Evolutionary conservation across 148 eudicot species (phyloP).

Genomic region (Suaeda aralocaspica): DNA sequence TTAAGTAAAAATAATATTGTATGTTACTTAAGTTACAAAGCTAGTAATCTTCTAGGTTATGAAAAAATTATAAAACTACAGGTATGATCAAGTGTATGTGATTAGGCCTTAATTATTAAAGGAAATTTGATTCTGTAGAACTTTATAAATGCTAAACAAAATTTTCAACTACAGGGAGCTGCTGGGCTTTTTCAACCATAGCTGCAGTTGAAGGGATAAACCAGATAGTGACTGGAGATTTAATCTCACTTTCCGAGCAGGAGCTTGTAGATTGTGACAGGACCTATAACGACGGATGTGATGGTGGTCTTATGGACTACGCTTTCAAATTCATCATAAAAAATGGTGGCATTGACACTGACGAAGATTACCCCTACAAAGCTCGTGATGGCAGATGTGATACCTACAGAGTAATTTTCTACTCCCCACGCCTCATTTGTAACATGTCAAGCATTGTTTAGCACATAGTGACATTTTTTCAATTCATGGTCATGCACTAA

Average conservation of each 20-base stretch:
- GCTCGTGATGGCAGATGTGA: slow-evolving; percentile 65
- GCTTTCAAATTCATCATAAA: slow-evolving; percentile 75
- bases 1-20: too few relatives aligned
- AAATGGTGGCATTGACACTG: slow-evolving; percentile 85
- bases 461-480: too few relatives aligned
- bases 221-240: slow-evolving; percentile 63
- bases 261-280: slow-evolving; percentile 85
- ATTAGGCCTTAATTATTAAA: too few relatives aligned
- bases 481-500: not conserved
- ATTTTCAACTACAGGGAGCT: slow-evolving; percentile 67
- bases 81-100: too few relatives aligned
- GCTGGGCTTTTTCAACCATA: slow-evolving; percentile 90
- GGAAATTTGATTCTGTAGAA: too few relatives aligned
- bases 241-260: slow-evolving; percentile 78
- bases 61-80: too few relatives aligned
- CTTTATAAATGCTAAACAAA: too few relatives aligned
- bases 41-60: too few relatives aligned
- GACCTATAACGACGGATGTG: slow-evolving; percentile 70
- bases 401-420: slow-evolving; percentile 41
- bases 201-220: slow-evolving; percentile 83
- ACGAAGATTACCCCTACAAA: slow-evolving; percentile 72
- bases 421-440: not conserved
- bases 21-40: too few relatives aligned
- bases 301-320: slow-evolving; percentile 90
- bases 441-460: too few relatives aligned